phyloP scores from a whole-genome alignment of 2,329 filamentous ascomycete species.

The Aspergillus sp. region DNA sequence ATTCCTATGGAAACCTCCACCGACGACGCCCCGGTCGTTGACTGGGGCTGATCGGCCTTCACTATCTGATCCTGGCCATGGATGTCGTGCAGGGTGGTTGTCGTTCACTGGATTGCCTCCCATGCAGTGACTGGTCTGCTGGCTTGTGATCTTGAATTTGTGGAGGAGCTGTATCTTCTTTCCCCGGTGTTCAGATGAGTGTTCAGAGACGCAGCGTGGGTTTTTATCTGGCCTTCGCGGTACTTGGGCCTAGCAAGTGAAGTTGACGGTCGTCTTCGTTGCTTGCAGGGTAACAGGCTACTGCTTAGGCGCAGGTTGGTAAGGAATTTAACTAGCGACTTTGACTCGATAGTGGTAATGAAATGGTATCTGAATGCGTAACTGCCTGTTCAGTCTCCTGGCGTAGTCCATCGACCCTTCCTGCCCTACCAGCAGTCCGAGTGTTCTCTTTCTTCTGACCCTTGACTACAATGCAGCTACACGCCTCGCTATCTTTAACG shows the following conservation, averaged over 20 bases:
- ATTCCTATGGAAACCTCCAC: not conserved
- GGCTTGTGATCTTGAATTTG: not conserved
- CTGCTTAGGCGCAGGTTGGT: too few relatives aligned
- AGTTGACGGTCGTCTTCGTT: not conserved
- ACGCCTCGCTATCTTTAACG: too few relatives aligned
- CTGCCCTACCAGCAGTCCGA: too few relatives aligned
- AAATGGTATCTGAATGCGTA: too few relatives aligned
- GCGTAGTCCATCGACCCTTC: too few relatives aligned
- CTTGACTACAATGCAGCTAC: too few relatives aligned
- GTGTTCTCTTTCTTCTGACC: too few relatives aligned
- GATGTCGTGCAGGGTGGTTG: too few relatives aligned
- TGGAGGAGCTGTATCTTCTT: slow-evolving; percentile 1
- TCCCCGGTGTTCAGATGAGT: not conserved
- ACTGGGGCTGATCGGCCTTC: not conserved
- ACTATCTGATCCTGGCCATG: not conserved
- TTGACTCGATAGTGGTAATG: too few relatives aligned
- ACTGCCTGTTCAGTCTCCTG: too few relatives aligned
- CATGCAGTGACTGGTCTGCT: not conserved
- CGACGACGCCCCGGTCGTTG: not conserved
- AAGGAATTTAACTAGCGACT: too few relatives aligned
- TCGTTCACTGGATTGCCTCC: too few relatives aligned
- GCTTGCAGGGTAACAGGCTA: slow-evolving; percentile 1
- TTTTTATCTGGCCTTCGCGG: not conserved
- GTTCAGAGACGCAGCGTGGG: not conserved
- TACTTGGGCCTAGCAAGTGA: not conserved